These are phyloP conservation scores for Chaetomium sp. DNA, from an alignment of 2,329 filamentous ascomycete genomes.

Conservation along the genomic window DNA sequence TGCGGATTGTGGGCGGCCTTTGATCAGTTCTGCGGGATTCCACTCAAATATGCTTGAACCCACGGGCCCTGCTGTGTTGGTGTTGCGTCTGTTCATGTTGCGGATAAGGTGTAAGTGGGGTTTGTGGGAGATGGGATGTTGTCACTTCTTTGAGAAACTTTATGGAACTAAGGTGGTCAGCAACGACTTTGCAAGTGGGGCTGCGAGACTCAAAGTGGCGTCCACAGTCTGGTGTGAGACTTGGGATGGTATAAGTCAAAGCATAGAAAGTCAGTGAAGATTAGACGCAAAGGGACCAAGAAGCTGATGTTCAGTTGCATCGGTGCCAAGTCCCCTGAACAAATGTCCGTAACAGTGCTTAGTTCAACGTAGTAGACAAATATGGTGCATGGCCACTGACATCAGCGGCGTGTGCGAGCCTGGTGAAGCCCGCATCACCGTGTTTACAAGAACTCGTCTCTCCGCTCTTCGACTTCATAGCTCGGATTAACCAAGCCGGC, in stretches of 20 bases:
- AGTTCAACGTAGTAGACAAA: not conserved
- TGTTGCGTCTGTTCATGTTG: constrained; percentile 13
- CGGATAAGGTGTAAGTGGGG: not conserved
- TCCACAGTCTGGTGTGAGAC: not conserved
- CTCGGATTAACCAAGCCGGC: not conserved
- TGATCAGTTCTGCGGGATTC: constrained; percentile 27
- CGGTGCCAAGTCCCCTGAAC: not conserved
- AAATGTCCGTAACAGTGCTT: not conserved
- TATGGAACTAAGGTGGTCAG: not conserved
- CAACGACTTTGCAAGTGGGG: not conserved
- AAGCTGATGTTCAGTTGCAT: not conserved
- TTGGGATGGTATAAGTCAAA: not conserved
- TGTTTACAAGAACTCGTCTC: not conserved
- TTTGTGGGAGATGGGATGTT: not conserved
- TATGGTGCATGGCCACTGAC: not conserved
- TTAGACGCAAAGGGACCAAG: not conserved
- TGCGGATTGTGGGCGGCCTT: not conserved
- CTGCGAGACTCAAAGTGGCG: not conserved
- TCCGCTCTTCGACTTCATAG: not conserved
- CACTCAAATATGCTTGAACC: constrained; percentile 22
- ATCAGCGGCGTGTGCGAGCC: no score
- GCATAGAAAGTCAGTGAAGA: not conserved
- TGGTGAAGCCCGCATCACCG: not conserved
- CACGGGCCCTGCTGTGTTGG: not conserved
- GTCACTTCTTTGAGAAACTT: not conserved